Evolutionary conservation across 768 basidiomycete species (phyloP), one percentile per base, ranked within the genome.

Genomic region (Lactifluus rugatus): DNA sequence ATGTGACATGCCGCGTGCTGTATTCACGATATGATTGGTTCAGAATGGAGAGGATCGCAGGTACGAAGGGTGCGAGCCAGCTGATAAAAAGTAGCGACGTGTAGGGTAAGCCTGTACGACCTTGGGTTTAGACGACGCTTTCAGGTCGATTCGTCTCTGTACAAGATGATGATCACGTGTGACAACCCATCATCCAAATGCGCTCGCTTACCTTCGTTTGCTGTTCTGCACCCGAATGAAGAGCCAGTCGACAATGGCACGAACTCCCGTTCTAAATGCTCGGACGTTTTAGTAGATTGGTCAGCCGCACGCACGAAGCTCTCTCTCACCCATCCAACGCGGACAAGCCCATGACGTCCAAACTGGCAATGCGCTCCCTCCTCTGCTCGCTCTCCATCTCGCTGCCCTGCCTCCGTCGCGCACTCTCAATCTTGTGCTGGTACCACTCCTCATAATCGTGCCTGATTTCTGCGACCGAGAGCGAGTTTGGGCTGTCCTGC

Each of bases 201-300:
- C 11, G 3, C 68, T 55, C 11, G 3, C 68, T 55, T 48, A 84
- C 86, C 82, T 81, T 62, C 73, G 70, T 48, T 87, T 75, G 62
- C 89, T 91, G 64, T 93, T 93, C 72, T 95, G 92, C 5, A 96
- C 93, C 0, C 93, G 80, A 54, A 94, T 82, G 68, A 95, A 95
- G 26, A 98, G 68, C 94, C 94, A 98, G 67, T 96, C 89, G 2
- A 96, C 89, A 0, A 89, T 93, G 50, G 88, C 87, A 55, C 87
- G 80, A 16, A 95, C 85, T 1, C 94, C 93, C 31, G 89, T 90
- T 44, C 93, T 96, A 54, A 49, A 54, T 45, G 25, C 31, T 25
- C 46, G 39, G 41, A 11, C 11, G 28, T n/a, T 58, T n/a, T 10
- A 56, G 10, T 50, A 6, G 14, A 5, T n/a, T 14, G 21, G n/a